Evolutionary conservation across 768 basidiomycete genomes (phyloP), one percentile per base, ranked within the genome.

Genomic region (Porpolomopsis calyptriformis): DNA sequence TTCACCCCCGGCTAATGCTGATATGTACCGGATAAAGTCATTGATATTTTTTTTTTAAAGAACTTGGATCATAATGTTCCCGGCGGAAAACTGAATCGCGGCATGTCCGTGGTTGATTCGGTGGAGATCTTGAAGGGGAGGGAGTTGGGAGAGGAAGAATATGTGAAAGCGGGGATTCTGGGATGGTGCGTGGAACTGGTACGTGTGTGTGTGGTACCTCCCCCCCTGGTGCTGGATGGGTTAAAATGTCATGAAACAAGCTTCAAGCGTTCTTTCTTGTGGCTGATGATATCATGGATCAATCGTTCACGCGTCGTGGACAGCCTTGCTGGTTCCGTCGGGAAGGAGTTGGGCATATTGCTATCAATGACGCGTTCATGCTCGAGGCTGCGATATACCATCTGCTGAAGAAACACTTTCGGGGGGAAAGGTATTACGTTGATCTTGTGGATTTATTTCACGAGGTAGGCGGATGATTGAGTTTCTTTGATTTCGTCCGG

Each of bases 251-350:
- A 45, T 38, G 36, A 22, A 11, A 27, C 45, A 56, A 94, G 90
- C 77, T 99, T 6, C 94, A 98, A 82, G 92, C 91, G 0, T 96
- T 84, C 67, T 97, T 98, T 82, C 79, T 98, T 46, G 90, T 96
- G 46, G 77, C 89, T 3, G 90, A 99, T 64, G 94, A 98, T 64
- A 92, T 98, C 57, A 99, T 99, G 96, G 94, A 99, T 60, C 63
- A 74, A 16, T 89, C 86, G 39, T 83, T 98, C 55, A 97, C 94
- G 9, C 84, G 94, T 20, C 83, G 94, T 8, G 82, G 85, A 3
- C 93, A 96, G 64, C 85, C 92, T 1, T 99, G 94, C 67, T 99
- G 89, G 88, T 97, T 94, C 69, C 76, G 71, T 48, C 54, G 67
- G 19, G 68, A 68, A 2, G 55, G 62, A 11, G 80, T 94, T 50